A percentile compares a stretch with the other conserved stretches of the same genome.
Conservation (phyloP, 306 rosid species). For the Quercus cerris region DNA sequence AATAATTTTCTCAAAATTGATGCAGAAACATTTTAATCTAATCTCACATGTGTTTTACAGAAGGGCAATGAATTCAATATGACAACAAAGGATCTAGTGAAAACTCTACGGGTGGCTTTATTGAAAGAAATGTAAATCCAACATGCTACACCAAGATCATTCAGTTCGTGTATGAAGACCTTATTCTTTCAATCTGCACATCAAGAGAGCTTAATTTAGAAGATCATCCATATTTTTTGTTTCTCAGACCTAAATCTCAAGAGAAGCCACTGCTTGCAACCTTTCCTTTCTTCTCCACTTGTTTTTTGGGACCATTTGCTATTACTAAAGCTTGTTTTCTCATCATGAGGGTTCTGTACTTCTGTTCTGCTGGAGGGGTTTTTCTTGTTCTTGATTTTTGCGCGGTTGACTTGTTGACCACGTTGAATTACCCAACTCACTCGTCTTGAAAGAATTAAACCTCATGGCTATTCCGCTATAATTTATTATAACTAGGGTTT, state of each 20-base stretch:
- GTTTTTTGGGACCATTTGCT: background rate
- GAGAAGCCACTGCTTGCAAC: background rate
- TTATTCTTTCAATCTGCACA: constrained; percentile 1
- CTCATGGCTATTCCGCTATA: background rate
- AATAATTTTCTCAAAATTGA: background rate
- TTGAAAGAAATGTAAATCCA: constrained; percentile 28
- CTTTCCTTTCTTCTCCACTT: background rate
- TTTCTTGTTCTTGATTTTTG: constrained; percentile 17
- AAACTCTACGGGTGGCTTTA: constrained; percentile 33
- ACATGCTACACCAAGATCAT: background rate
- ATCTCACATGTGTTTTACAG: constrained; percentile 27
- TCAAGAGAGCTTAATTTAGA: background rate
- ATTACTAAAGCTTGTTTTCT: constrained; percentile 13
- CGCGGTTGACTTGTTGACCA: constrained; percentile 22
- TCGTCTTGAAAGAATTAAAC: background rate
- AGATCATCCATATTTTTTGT: background rate
- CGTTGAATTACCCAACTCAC: constrained; percentile 15
- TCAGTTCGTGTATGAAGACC: background rate
- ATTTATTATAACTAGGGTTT: background rate
- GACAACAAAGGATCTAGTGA: constrained; percentile 43
- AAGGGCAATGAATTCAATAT: constrained; percentile 46
- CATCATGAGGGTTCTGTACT: background rate
- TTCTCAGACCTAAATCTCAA: constrained; percentile 8
- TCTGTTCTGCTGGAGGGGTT: constrained; percentile 1
- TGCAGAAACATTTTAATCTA: background rate